These are phyloP conservation scores for Mycena sp. DNA, from an alignment of 1,284 basidiomycete genomes.

Conservation along the genomic window DNA sequence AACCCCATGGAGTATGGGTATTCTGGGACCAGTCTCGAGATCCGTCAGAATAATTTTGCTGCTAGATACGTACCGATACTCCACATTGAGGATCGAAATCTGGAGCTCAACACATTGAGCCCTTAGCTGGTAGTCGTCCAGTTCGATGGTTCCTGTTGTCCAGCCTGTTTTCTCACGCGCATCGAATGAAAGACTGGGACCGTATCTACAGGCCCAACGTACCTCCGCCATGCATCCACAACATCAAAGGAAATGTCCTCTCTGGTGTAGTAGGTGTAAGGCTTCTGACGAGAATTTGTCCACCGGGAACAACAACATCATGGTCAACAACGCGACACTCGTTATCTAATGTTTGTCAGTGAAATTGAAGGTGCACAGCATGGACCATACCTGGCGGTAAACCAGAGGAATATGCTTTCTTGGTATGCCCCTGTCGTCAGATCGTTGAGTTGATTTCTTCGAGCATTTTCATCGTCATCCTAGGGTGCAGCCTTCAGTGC, in stretches of 20 bases:
- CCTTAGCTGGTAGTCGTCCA: slow-evolving; percentile 24
- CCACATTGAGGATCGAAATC: slow-evolving; percentile 25
- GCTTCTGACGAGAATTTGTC: slow-evolving; percentile 19
- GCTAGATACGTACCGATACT: slow-evolving; percentile 22
- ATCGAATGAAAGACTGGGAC: background rate
- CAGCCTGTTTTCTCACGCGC: slow-evolving; percentile 9
- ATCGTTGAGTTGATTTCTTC: slow-evolving; percentile 5
- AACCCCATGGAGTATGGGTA: slow-evolving; percentile 15
- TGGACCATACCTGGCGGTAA: slow-evolving; percentile 21
- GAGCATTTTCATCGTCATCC: background rate
- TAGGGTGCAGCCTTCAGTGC: background rate
- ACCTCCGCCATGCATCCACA: slow-evolving; percentile 31
- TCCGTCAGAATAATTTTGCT: too few relatives aligned
- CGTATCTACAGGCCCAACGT: too few relatives aligned
- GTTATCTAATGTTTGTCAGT: slow-evolving; percentile 2
- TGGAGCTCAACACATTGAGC: slow-evolving; percentile 23
- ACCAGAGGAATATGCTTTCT: background rate
- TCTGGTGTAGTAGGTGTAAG: slow-evolving; percentile 11
- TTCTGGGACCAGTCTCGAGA: slow-evolving; percentile 17
- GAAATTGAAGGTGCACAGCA: background rate
- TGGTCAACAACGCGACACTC: slow-evolving; percentile 21
- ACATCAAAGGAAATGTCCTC: slow-evolving; percentile 25
- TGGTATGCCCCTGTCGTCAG: background rate
- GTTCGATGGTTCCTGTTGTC: slow-evolving; percentile 16
- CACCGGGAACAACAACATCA: slow-evolving; percentile 18